Percentiles rank a stretch among this genome's conserved stretches.
phyloP scores from a whole-genome alignment of 352 stramenopile genomes.

The Globisporangium solare region DNA sequence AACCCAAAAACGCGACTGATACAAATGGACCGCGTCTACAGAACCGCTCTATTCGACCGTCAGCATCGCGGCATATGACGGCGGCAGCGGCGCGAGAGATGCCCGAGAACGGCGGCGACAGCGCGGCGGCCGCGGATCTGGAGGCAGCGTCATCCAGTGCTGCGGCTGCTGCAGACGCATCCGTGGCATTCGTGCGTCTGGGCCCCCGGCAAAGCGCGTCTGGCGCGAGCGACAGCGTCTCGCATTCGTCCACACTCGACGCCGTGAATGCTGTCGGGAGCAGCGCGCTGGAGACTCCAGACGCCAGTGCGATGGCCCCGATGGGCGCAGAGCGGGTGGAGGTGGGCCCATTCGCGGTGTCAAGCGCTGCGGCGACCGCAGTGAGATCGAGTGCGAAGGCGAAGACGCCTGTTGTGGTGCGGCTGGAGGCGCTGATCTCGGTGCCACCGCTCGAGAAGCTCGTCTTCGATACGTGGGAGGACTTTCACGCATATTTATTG shows the following conservation, averaged over 20 bases:
- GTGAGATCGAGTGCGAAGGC: too few species aligned
- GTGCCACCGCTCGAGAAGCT: constrained; percentile 17
- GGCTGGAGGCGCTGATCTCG: constrained; percentile 16
- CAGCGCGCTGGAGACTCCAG: too few species aligned
- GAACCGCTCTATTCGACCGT: not conserved
- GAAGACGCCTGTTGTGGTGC: constrained; percentile 14
- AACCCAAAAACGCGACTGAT: too few species aligned
- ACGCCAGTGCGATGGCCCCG: too few species aligned
- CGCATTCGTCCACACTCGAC: too few species aligned
- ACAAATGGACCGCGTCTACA: not conserved
- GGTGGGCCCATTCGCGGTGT: too few species aligned
- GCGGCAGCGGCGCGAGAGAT: not conserved
- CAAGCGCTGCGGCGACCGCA: too few species aligned
- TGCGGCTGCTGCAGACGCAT: not conserved
- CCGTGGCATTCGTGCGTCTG: not conserved
- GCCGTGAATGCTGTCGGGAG: too few species aligned
- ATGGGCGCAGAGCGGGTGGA: too few species aligned
- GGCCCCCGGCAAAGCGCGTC: not conserved
- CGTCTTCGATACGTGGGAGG: constrained; percentile 25
- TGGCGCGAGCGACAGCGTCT: too few species aligned
- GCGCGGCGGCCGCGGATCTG: not conserved
- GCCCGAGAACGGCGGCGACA: not conserved
- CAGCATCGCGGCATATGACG: not conserved
- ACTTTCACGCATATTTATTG: constrained; percentile 19
- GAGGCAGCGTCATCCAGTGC: not conserved